Base-by-base conservation (phyloP, 2,329 filamentous ascomycete genomes). In the Talaromyces pinophilus region DNA sequence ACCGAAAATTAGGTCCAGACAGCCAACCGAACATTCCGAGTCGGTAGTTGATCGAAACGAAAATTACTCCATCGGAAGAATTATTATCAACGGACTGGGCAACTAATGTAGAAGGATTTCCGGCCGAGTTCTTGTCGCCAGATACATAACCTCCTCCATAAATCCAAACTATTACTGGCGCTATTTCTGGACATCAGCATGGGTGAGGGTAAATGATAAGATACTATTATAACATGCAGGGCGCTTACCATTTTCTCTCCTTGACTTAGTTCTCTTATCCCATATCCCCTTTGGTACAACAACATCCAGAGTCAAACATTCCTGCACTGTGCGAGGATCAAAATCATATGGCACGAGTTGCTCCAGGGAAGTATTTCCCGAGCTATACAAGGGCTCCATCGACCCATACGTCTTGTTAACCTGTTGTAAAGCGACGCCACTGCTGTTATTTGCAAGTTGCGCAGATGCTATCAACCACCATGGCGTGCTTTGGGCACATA, bases 301-400 rank as follows among this genome's bases (percentile, higher is more conserved):
- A n/a, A 61, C 40, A 61, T 61, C 59, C 13, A 48, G 59, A 46
- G 59, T 61, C 13, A 61, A 28, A 46, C 59, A 48, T n/a, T 61
- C 42, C 30, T 48, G 42, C 13, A 61, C 25, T 30, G 22, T 48
- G 17, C 59, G 59, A 25, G 25, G 59, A 17, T 61, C 59, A 44
- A 33, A 46, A 30, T 52, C 13, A 28, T 52, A 30, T 52, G 22
- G 48, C 11, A 2, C 25, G 5, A 52, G 25, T 30, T 22, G 30
- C 5, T 28, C 48, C 5, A 52, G 13, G 22, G 13, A 52, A 52
- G 48, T 30, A 28, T 28, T 52, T 52, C 48, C 48, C 13, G 48
- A 52, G 25, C 22, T 28, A 30, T 30, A 30, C 22, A 52, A 8
- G 30, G 48, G 6, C 15, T 52, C 22, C 48, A 52, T 52, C 2